Base-by-base conservation (phyloP, 441 rosid genomes). In the Pelargonium myrrhifolium region DNA sequence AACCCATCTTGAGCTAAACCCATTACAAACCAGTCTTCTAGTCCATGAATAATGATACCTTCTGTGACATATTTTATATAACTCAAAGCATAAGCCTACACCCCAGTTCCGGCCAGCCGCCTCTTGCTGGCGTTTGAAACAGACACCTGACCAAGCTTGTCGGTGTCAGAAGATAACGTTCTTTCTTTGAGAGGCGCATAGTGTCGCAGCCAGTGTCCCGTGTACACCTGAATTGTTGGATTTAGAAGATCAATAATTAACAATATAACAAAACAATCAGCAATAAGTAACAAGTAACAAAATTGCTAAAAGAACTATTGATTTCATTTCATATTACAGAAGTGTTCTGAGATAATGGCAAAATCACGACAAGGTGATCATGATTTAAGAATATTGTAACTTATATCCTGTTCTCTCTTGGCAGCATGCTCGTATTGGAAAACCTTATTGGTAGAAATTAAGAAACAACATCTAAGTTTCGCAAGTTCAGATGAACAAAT, bases 81-180 rank as follows among this genome's bases (percentile, higher is more conserved):
- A 35, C 3, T 35, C 6, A 35, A 35, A 6, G 8, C 40, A 6
- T 26, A 4, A 3, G 58, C 63, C 73, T 75, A 83, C n/a, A 75
- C 62, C 10, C 77, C 73, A n/a, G 86, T 79, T 21, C 97, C 99
- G 64, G 99, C 74, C n/a, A 92, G 83, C 68, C 99, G 81, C 61
- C 99, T 86, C 81, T 83, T 85, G 0, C 91, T 79, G 45, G 99
- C 94, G 79, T 94, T 94, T n/a, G 97, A 94, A 58, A 85, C 68
- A 5, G 97, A 82, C 18, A 94, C 87, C 76, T 86, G 89, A 37
- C 89, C 87, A 1, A 83, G 79, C 84, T 72, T 82, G 70, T 89
- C 98, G 0, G 62, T 77, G 2, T 84, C 83, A 1, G 61, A 65
- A 0, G 82, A 62, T 2, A 68, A 47, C 56, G 76, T 81, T 75